Evolutionary conservation across 1,284 basidiomycete species (phyloP).

Genomic region (Golubevia sp.): DNA sequence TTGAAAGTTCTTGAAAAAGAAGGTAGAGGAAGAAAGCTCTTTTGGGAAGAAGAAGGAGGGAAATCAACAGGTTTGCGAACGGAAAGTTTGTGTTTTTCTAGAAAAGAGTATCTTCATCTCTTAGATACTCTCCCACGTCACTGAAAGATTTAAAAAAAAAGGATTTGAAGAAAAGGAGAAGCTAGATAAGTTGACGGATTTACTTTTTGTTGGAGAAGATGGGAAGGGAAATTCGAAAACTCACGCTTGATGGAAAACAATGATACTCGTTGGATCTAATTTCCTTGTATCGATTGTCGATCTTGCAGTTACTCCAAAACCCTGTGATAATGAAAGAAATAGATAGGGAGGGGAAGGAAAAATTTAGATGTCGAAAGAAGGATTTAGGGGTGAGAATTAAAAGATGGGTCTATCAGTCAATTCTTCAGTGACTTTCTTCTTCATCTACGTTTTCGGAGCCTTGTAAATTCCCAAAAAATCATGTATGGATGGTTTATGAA

Average conservation of each 20-base stretch:
- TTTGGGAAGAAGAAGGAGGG: too few relatives aligned
- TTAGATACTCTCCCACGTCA: slow-evolving; percentile 57
- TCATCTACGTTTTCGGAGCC: too few relatives aligned
- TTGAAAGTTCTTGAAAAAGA: too few relatives aligned
- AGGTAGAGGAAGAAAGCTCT: too few relatives aligned
- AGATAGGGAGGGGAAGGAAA: neutral
- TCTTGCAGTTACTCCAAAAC: slow-evolving; percentile 95
- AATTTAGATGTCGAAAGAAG: too few relatives aligned
- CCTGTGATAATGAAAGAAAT: slow-evolving; percentile 65
- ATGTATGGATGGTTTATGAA: too few relatives aligned
- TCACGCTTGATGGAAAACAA: slow-evolving; percentile 98
- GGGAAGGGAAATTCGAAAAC: slow-evolving; percentile 50
- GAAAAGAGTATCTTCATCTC: slow-evolving; percentile 55
- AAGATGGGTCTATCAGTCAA: too few relatives aligned
- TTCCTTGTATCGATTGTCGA: slow-evolving; percentile 96
- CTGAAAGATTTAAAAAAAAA: slow-evolving; percentile 2
- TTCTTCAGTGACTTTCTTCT: too few relatives aligned
- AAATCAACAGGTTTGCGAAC: too few relatives aligned
- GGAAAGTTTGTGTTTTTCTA: too few relatives aligned
- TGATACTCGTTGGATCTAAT: slow-evolving; percentile 95
- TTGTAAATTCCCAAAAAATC: too few relatives aligned
- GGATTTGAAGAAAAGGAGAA: neutral
- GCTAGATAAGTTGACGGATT: neutral
- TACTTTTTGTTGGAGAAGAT: neutral
- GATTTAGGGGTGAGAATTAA: too few relatives aligned